These are phyloP conservation scores for Ilex aquifolium DNA, from an alignment of 257 asterid species.

Conservation along the genomic window DNA sequence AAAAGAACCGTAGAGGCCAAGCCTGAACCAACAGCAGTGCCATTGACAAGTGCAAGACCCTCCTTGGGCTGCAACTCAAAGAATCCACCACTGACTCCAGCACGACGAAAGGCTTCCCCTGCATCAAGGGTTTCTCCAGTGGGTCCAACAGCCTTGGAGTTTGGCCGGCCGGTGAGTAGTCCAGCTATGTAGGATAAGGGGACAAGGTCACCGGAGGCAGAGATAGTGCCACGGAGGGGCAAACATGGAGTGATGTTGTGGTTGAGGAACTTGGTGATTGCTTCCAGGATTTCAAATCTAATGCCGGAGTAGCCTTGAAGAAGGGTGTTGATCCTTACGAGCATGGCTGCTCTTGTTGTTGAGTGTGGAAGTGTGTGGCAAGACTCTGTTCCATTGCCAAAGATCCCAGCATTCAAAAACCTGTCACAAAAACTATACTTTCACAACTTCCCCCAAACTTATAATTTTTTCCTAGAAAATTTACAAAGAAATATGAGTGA, in stretches of 20 bases:
- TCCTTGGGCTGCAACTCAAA: slow-evolving; percentile 4
- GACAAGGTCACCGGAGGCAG: background rate
- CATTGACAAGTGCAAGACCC: background rate
- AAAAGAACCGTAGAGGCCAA: background rate
- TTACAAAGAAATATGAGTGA: no score
- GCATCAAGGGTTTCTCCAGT: background rate
- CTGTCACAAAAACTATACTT: background rate
- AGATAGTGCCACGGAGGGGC: slow-evolving; percentile 1
- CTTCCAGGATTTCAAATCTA: background rate
- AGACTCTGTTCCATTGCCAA: slow-evolving; percentile 1
- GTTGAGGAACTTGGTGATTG: slow-evolving; percentile 1
- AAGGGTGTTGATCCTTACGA: slow-evolving; percentile 1
- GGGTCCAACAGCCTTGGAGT: slow-evolving; percentile 3
- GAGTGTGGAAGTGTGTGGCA: slow-evolving; percentile 1
- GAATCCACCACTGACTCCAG: background rate
- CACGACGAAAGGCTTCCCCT: background rate
- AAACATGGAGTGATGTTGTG: background rate
- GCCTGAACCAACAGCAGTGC: slow-evolving; percentile 2
- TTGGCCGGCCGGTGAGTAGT: background rate
- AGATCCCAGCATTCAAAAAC: slow-evolving; percentile 2
- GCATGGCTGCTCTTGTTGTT: slow-evolving; percentile 5
- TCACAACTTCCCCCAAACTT: no score
- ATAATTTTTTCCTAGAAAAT: no score
- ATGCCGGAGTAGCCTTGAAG: slow-evolving; percentile 2
- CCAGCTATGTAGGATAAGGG: slow-evolving; percentile 3